Base-by-base conservation (phyloP, 805 yeast species). In the Saccharomycopsis fermentans region DNA sequence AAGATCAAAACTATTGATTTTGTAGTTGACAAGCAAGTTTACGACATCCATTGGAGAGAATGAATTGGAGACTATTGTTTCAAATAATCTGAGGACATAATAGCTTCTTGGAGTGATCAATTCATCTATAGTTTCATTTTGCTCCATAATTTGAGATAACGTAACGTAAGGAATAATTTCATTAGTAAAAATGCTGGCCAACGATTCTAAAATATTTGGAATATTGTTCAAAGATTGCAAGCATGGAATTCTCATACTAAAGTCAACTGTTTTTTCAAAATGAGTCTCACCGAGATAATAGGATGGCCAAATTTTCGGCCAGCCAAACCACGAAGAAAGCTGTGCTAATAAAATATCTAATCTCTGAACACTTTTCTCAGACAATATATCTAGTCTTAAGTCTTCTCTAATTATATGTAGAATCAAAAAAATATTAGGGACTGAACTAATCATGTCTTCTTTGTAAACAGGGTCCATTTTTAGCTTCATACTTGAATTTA, bases 351-450 rank as follows among this genome's bases (percentile, higher is more conserved):
- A 68, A 0, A 71, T 27, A 0, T 86, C 82, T 32, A 91, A 64
- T 35, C 70, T 70, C 3, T 71, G 64, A 12, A 76, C 70, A 8
- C 72, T 68, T 0, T 64, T 57, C 2, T 66, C 58, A 4, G 77
- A 73, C 27, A 81, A 70, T 1, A 80, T 70, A 64, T 86, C 82
- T 34, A 92, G 72, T 55, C 78, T 77, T 52, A 78, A 69, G 61
- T 92, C 97, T 68, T 92, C 97, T 57, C 90, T 73, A 1, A 89
- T 71, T 40, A 90, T 66, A 71, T 91, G 97, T 53, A 92, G 70
- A 0, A 90, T 81, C 27, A 87, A 70, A 0, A 83, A 76, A 11
- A 88, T 76, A 59, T 80, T 82, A 0, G 92, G 86, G 0, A 83
- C 71, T 64, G 82, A 69, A 34, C 81, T 81, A n/a, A 74, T 70